These are phyloP conservation scores for Liriodendron chinense DNA, from an alignment of 164 flowering plant genomes.

Conservation along the genomic window DNA sequence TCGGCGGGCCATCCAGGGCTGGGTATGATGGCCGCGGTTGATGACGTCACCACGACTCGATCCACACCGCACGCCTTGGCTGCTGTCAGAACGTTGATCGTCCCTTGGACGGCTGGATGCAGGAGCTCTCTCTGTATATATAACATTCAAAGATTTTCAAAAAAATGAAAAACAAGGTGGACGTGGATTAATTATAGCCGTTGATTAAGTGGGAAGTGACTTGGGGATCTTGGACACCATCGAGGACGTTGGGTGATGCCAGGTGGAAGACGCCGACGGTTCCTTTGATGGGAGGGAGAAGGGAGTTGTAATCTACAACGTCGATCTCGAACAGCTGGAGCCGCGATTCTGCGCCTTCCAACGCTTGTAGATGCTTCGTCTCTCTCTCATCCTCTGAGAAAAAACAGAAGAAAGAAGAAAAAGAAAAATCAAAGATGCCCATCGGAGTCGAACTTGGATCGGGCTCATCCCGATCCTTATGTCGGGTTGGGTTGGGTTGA, in stretches of 20 bases:
- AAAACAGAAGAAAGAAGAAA: no score
- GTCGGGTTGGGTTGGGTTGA: no score
- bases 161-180: neutral
- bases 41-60: conserved; percentile 90
- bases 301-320: conserved; percentile 69
- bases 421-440: no score
- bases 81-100: conserved; percentile 71
- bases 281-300: conserved; percentile 59
- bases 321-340: conserved; percentile 82
- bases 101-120: conserved; percentile 82
- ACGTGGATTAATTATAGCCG: neutral
- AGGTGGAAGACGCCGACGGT: conserved; percentile 79
- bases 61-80: conserved; percentile 63
- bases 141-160: no score
- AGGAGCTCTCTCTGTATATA: conserved; percentile 48
- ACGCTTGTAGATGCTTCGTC: conserved; percentile 67
- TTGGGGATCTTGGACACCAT: conserved; percentile 68
- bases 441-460: neutral
- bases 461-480: no score
- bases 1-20: conserved; percentile 77
- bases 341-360: conserved; percentile 62
- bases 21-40: conserved; percentile 61
- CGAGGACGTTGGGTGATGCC: conserved; percentile 83
- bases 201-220: conserved; percentile 21
- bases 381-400: conserved; percentile 54